A percentile compares a stretch with the other conserved stretches of the same genome.
Conservation (phyloP, 2,329 filamentous ascomycete genomes). For the Alternaria ethzedia region DNA sequence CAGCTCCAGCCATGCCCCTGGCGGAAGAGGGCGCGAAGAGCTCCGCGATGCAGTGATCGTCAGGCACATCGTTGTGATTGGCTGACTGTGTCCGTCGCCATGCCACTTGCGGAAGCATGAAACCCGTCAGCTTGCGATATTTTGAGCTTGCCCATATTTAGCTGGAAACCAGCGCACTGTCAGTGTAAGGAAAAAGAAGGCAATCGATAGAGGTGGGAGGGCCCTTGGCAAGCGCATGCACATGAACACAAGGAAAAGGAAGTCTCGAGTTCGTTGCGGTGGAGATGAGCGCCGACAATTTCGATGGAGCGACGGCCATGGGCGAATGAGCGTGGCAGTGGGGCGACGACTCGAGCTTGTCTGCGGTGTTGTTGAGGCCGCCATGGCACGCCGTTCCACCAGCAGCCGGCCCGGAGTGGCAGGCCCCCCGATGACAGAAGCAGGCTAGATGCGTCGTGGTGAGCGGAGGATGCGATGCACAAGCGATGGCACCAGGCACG, state of each 20-base stretch:
- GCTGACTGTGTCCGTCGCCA: constrained; percentile 19
- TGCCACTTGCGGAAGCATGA: constrained; percentile 36
- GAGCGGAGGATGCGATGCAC: constrained; percentile 29
- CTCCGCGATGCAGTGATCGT: constrained; percentile 41
- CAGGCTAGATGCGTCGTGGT: constrained; percentile 14
- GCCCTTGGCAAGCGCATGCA: background rate
- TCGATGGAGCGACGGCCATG: background rate
- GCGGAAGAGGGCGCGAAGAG: constrained; percentile 13
- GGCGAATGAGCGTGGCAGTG: background rate
- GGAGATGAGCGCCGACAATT: constrained; percentile 4
- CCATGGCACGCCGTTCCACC: constrained; percentile 29
- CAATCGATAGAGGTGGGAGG: background rate
- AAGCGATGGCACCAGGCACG: constrained; percentile 8
- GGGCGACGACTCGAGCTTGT: background rate
- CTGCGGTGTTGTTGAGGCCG: constrained; percentile 25
- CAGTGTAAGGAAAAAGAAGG: constrained; percentile 6
- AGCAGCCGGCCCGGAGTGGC: constrained; percentile 27
- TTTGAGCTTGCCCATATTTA: constrained; percentile 22
- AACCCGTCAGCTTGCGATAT: constrained; percentile 29
- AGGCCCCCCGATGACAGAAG: constrained; percentile 20
- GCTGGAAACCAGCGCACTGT: constrained; percentile 17
- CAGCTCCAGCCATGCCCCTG: constrained; percentile 28
- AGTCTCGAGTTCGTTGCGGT: background rate
- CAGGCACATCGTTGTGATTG: constrained; percentile 26
- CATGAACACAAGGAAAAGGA: constrained; percentile 4